Percentiles rank a stretch among this genome's conserved stretches.
These are phyloP conservation scores for Fimicolochytrium jonesii DNA, from an alignment of 192 early-diverging fungal genomes.

Conservation along the genomic window DNA sequence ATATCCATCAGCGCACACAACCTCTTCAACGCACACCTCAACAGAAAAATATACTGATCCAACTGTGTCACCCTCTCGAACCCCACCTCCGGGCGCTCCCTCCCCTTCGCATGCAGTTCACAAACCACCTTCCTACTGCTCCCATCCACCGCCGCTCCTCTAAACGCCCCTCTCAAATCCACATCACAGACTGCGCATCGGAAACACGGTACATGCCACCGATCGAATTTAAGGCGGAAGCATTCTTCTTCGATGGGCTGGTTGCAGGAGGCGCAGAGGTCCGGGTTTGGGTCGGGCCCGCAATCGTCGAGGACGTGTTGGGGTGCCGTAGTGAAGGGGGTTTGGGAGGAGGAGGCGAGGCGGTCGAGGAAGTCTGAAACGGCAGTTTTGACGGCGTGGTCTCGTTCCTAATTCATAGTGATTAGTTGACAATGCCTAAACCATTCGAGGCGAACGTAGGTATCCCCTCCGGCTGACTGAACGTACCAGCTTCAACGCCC, in stretches of 20 bases:
- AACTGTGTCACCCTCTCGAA: slow-evolving; percentile 79
- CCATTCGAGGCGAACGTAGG: too few relatives aligned
- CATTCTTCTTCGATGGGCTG: slow-evolving; percentile 85
- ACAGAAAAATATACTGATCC: slow-evolving; percentile 85
- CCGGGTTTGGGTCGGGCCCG: slow-evolving; percentile 44
- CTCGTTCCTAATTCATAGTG: slow-evolving; percentile 64
- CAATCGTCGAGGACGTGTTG: slow-evolving; percentile 21
- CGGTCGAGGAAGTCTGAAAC: slow-evolving; percentile 72
- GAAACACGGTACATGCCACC: slow-evolving; percentile 80
- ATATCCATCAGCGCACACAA: slow-evolving; percentile 73
- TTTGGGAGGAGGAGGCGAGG: slow-evolving; percentile 68
- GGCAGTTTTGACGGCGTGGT: slow-evolving; percentile 45
- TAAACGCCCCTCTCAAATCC: slow-evolving; percentile 13
- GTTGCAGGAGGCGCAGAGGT: slow-evolving; percentile 75
- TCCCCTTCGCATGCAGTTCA: slow-evolving; percentile 17
- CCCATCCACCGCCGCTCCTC: slow-evolving; percentile 11
- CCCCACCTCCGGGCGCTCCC: slow-evolving; percentile 31
- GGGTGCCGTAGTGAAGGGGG: slow-evolving; percentile 22
- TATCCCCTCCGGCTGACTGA: too few relatives aligned
- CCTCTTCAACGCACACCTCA: slow-evolving; percentile 75
- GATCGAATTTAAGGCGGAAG: slow-evolving; percentile 48
- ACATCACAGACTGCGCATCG: slow-evolving; percentile 64
- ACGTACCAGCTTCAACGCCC: slow-evolving; percentile 77
- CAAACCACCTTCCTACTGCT: slow-evolving; percentile 26
- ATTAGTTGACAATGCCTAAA: too few relatives aligned